phyloP scores from a whole-genome alignment of 2,329 filamentous ascomycete genomes.

The Capronia epimyces region DNA sequence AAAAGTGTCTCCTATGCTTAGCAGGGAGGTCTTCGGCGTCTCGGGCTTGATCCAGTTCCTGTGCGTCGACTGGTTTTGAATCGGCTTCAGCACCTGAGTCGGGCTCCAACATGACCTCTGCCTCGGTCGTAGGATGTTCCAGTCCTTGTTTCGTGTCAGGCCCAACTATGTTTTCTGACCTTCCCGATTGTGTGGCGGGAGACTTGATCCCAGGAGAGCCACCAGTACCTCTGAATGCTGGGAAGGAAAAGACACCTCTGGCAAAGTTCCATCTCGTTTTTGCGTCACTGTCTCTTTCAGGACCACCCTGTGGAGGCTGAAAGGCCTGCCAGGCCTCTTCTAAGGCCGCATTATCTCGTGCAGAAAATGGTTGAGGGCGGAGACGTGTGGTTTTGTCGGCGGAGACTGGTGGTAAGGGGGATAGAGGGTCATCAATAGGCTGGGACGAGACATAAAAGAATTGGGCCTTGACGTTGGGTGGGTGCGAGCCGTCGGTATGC shows the following conservation, averaged over 20 bases:
- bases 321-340: slow-evolving; percentile 71
- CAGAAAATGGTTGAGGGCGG: slow-evolving; percentile 70
- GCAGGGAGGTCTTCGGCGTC: slow-evolving; percentile 12
- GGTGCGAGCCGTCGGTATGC: slow-evolving; percentile 40
- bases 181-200: neutral
- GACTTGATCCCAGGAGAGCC: slow-evolving; percentile 1
- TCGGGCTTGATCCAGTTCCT: slow-evolving; percentile 16
- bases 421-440: slow-evolving; percentile 84
- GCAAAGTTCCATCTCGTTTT: slow-evolving; percentile 14
- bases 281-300: slow-evolving; percentile 3
- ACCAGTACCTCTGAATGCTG: slow-evolving; percentile 17
- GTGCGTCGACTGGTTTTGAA: slow-evolving; percentile 23
- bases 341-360: slow-evolving; percentile 70
- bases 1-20: slow-evolving; percentile 34
- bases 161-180: neutral
- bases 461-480: slow-evolving; percentile 57
- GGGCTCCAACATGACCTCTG: slow-evolving; percentile 23
- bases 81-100: neutral
- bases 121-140: slow-evolving; percentile 3
- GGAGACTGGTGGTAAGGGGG: slow-evolving; percentile 54
- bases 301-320: slow-evolving; percentile 22
- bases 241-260: slow-evolving; percentile 24
- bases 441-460: slow-evolving; percentile 82
- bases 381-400: slow-evolving; percentile 48
- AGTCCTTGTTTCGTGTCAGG: neutral